These are phyloP conservation scores for Aureobasidium sp. DNA, from an alignment of 2,329 filamentous ascomycete genomes.

Conservation along the genomic window DNA sequence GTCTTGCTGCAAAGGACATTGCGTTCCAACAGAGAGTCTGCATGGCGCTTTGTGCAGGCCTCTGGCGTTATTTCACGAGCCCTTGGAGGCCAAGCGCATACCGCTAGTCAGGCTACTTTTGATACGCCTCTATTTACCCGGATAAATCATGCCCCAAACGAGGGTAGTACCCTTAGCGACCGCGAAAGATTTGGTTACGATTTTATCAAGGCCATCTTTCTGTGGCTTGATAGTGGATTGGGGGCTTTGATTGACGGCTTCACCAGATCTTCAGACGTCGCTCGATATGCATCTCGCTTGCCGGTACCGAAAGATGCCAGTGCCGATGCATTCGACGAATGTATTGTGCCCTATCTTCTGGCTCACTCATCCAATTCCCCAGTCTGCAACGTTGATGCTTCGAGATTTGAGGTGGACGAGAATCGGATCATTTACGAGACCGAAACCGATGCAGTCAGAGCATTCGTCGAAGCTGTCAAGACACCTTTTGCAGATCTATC, in stretches of 20 bases:
- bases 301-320: conserved; percentile 44
- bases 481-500: conserved; percentile 45
- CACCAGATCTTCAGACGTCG: conserved; percentile 31
- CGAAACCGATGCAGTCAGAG: conserved; percentile 47
- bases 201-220: conserved; percentile 53
- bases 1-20: conserved; percentile 48
- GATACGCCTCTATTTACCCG: conserved; percentile 31
- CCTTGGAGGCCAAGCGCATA: conserved; percentile 45
- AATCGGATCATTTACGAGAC: conserved; percentile 42
- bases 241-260: conserved; percentile 49
- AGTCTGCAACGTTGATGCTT: conserved; percentile 48
- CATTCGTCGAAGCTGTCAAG: conserved; percentile 46
- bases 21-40: conserved; percentile 46
- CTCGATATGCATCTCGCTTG: conserved; percentile 28
- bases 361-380: conserved; percentile 41
- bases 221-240: conserved; percentile 54
- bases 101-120: conserved; percentile 25
- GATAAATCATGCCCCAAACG: conserved; percentile 37
- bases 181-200: conserved; percentile 53
- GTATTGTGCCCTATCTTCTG: conserved; percentile 52
- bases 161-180: conserved; percentile 24
- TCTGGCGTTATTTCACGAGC: conserved; percentile 48
- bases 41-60: conserved; percentile 54
- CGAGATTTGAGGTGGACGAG: conserved; percentile 49
- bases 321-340: conserved; percentile 45